These are phyloP conservation scores for Calamus simplicifolius DNA, from an alignment of 176 grass and related monocot genomes.

Conservation along the genomic window DNA sequence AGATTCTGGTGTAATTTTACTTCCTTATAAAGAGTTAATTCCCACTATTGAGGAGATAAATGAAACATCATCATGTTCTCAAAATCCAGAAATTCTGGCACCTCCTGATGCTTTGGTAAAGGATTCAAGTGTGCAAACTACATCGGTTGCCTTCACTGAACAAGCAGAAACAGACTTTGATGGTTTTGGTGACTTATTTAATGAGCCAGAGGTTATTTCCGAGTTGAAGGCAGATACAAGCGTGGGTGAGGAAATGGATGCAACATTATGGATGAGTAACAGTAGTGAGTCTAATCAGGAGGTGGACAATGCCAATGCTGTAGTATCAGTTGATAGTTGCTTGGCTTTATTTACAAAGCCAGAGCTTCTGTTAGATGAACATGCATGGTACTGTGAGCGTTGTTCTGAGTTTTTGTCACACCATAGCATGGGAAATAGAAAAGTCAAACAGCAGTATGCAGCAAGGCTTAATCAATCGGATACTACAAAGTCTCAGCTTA, in stretches of 20 bases:
- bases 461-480: neutral
- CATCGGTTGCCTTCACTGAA: constrained; percentile 19
- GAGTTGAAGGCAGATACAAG: constrained; percentile 43
- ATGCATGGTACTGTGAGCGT: constrained; percentile 50
- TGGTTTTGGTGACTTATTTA: constrained; percentile 87
- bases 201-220: constrained; percentile 74
- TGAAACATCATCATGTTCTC: constrained; percentile 20
- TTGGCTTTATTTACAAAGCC: constrained; percentile 72
- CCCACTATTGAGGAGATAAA: constrained; percentile 17
- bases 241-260: constrained; percentile 49
- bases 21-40: constrained; percentile 50
- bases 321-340: constrained; percentile 72
- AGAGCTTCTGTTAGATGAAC: constrained; percentile 55
- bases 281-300: constrained; percentile 39
- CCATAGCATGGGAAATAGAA: neutral
- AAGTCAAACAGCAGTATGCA: neutral
- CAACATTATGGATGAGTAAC: constrained; percentile 61
- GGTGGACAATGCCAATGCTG: constrained; percentile 66
- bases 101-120: constrained; percentile 20
- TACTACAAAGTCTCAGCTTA: neutral
- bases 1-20: constrained; percentile 42
- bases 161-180: constrained; percentile 48
- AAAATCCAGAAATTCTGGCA: constrained; percentile 31
- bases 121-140: constrained; percentile 25
- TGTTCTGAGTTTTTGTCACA: constrained; percentile 36